Conservation (phyloP, 2,329 filamentous ascomycete species). For the Ascosphaera apis region DNA sequence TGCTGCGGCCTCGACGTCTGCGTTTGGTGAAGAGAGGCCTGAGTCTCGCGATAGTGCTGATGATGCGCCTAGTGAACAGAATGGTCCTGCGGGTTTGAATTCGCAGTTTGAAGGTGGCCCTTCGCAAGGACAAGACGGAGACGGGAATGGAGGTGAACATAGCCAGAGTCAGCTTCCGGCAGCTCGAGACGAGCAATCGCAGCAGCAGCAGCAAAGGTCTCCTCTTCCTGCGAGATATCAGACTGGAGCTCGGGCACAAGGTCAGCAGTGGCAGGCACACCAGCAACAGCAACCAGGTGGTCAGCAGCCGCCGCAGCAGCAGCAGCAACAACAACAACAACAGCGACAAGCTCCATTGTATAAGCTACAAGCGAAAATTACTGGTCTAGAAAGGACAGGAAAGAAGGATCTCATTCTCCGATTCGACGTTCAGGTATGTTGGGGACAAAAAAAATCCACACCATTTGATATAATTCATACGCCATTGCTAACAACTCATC, state of each 20-base stretch:
- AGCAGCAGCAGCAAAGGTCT: too few relatives aligned
- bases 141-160: too few relatives aligned
- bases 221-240: too few relatives aligned
- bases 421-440: conserved; percentile 83
- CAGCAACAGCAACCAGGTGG: conserved; percentile 12
- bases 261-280: conserved; percentile 6
- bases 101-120: conserved; percentile 15
- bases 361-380: conserved; percentile 86
- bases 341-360: conserved; percentile 38
- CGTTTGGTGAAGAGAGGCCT: too few relatives aligned
- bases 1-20: too few relatives aligned
- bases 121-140: too few relatives aligned
- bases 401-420: conserved; percentile 88
- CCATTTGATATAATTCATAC: background rate
- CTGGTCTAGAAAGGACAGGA: conserved; percentile 71
- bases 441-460: conserved; percentile 1
- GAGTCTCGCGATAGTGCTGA: conserved; percentile 14
- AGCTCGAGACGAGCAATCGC: too few relatives aligned
- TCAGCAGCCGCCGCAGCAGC: conserved; percentile 17
- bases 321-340: conserved; percentile 18
- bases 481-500: conserved; percentile 5
- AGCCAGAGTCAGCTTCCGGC: too few relatives aligned
- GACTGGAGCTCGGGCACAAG: conserved; percentile 4
- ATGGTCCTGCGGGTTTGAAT: too few relatives aligned
- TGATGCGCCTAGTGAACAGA: too few relatives aligned